Conservation (phyloP, 202 grass and related monocot species). For the Bolboschoenoplectus hybrid region DNA sequence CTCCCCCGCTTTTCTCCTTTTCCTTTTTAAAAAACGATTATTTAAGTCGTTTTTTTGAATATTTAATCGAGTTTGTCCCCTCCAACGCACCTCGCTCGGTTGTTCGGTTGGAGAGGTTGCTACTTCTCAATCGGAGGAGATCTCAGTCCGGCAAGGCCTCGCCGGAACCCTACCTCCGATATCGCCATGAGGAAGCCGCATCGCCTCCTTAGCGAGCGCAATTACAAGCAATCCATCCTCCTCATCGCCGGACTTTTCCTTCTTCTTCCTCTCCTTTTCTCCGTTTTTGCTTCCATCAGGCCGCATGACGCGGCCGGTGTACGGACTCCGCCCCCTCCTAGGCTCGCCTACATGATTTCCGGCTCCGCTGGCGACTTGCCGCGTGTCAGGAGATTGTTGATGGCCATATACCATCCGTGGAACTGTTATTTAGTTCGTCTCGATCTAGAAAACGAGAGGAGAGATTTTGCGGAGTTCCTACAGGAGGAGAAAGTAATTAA, state of each 20-base stretch:
- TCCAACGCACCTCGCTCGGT: conserved; percentile 22
- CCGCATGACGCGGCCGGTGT: not conserved
- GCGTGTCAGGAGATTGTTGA: conserved; percentile 70
- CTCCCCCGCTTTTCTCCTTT: not conserved
- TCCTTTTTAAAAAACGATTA: not conserved
- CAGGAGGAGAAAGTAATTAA: conserved; percentile 51
- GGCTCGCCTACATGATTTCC: conserved; percentile 84
- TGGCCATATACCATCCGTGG: conserved; percentile 88
- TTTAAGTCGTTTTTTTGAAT: not conserved
- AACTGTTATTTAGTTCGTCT: conserved; percentile 87
- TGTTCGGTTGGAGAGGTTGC: not conserved
- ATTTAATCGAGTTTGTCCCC: not conserved
- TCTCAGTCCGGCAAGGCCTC: conserved; percentile 44
- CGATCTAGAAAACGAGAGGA: conserved; percentile 53
- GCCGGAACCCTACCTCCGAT: conserved; percentile 62
- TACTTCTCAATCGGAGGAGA: conserved; percentile 16
- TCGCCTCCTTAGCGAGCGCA: conserved; percentile 40
- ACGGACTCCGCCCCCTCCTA: conserved; percentile 50
- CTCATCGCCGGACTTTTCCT: conserved; percentile 67
- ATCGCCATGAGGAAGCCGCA: conserved; percentile 68
- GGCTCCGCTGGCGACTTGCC: conserved; percentile 61
- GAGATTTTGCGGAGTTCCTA: conserved; percentile 75
- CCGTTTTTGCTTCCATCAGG: conserved; percentile 42
- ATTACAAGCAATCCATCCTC: conserved; percentile 54
- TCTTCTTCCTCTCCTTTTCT: conserved; percentile 69